Base-by-base conservation (phyloP, 768 basidiomycete species). In the Coprinopsis strossmayeri region DNA sequence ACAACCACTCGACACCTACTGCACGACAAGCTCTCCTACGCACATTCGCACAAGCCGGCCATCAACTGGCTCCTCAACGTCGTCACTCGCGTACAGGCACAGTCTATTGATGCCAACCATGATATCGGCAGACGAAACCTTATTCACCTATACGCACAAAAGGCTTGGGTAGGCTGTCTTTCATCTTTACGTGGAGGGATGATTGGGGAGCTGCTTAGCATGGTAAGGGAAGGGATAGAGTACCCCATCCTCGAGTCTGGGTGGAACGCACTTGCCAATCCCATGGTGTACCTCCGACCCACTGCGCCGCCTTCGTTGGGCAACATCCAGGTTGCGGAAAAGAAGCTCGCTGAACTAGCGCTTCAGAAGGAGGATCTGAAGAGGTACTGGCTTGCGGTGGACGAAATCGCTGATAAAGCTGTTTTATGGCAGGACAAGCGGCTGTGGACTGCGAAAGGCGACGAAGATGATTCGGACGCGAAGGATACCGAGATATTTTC, bases 11-110 rank as follows among this genome's bases (percentile, higher is more conserved):
- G 25, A 15, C 41, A 49, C n/a, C 13, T 43, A 7, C n/a, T 49
- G 15, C 41, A 49, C 30, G 40, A 49, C 18, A 49, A 44, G 32
- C 48, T 49, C n/a, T 41, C 41, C 17, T 24, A 44, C 34, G 18
- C 48, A 3, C 21, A 11, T 27, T 21, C 40, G 2, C 48, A 49
- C 23, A 18, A 27, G n/a, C 41, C 48, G 13, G 41, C 30, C 23
- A 34, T 49, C 30, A 41, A 49, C 18, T 49, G 43, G 43, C 18
- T 45, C 3, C 9, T 24, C 21, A 17, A 9, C 9, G 25, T 45
- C 27, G 18, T 3, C 7, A n/a, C 18, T n/a, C 25, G 18, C 9
- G 20, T 21, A 10, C 10, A 9, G 41, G 4, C 5, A 20, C 37
- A 20, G 41, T 17, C 41, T 12, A 32, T 32, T 15, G 30, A 32